Evolutionary conservation across 768 basidiomycete genomes (phyloP).

Genomic region (Lyophyllum decastes): DNA sequence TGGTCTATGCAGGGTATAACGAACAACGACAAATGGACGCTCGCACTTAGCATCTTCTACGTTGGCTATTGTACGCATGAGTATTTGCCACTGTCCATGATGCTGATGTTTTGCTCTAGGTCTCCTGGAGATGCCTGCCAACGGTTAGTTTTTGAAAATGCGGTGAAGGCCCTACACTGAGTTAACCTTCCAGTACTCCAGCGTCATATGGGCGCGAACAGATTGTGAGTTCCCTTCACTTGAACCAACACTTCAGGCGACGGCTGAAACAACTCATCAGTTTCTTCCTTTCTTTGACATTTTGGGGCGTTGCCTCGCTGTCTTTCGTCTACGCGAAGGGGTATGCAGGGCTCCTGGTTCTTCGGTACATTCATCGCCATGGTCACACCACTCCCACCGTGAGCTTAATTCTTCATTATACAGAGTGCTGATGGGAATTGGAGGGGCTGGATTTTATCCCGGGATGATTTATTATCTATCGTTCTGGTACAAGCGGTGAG

Average conservation of each 20-base stretch:
- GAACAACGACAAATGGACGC: slow-evolving; percentile 55
- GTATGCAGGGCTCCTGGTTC: slow-evolving; percentile 45
- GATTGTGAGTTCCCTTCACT: slow-evolving; percentile 39
- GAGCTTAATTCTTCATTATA: no score
- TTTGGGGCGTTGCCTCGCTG: slow-evolving; percentile 55
- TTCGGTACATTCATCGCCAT: slow-evolving; percentile 36
- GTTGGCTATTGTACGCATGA: slow-evolving; percentile 50
- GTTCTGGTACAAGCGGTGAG: slow-evolving; percentile 53
- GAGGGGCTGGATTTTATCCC: slow-evolving; percentile 61
- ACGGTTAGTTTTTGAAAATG: slow-evolving; percentile 30
- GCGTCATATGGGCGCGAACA: slow-evolving; percentile 56
- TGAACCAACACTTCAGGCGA: neutral
- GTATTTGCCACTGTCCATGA: no score
- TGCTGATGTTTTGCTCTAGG: slow-evolving; percentile 16
- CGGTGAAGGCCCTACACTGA: neutral
- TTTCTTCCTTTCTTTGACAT: slow-evolving; percentile 54
- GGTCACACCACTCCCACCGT: neutral
- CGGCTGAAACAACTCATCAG: slow-evolving; percentile 21
- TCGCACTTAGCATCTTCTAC: slow-evolving; percentile 59
- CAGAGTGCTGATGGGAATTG: slow-evolving; percentile 54
- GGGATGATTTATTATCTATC: slow-evolving; percentile 65
- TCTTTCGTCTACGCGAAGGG: slow-evolving; percentile 58
- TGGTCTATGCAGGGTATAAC: slow-evolving; percentile 41
- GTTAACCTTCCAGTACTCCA: slow-evolving; percentile 42
- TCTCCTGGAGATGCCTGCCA: slow-evolving; percentile 59